Evolutionary conservation across 2,329 filamentous ascomycete genomes (phyloP), one percentile per base, ranked within the genome.

Genomic region (Davidsoniella virescens): DNA sequence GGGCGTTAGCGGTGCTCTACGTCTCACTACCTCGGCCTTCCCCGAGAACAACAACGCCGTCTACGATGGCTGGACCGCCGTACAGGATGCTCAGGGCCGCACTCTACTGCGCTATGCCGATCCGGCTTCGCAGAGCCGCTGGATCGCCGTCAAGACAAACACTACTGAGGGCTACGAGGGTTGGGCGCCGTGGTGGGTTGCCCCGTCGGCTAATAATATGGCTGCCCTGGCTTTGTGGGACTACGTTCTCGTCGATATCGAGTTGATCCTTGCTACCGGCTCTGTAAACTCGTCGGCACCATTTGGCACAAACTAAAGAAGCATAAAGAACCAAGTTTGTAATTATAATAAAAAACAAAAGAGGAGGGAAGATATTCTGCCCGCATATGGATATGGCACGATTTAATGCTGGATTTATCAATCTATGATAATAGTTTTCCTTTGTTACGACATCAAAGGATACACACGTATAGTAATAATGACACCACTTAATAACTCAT

Each of bases 151-250:
- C n/a, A 47, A 47, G 44, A 53, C 43, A 33, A 53, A 53, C 20
- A 50, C 51, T 5, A 50, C 47, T 18, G 36, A 53, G 36, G 51
- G 51, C 20, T 50, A 38, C 16, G 37, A 44, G n/a, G 51, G 43
- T 26, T 53, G 51, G 51, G 51, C 43, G 18, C 51, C 51, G 44
- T 53, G 51, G 51, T 53, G 51, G 51, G 51, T 53, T 5, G 42
- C 39, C 9, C 43, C 44, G 17, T 47, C 20, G 2, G 47, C 16
- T 10, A 47, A 37, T 2, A 47, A 50, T 5, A 42, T 25, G 47
- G 38, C 18, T 0, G 26, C 43, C n/a, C 33, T 53, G 25, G 39
- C 36, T 7, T 17, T 14, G 38, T 50, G 47, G 51, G 51, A 53
- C 4, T 53, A 29, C 17, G 51, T 53, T 10, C 16, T 47, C 10